These are phyloP conservation scores for Omphalotus guepiniiformis DNA, from an alignment of 768 basidiomycete species.

Conservation along the genomic window DNA sequence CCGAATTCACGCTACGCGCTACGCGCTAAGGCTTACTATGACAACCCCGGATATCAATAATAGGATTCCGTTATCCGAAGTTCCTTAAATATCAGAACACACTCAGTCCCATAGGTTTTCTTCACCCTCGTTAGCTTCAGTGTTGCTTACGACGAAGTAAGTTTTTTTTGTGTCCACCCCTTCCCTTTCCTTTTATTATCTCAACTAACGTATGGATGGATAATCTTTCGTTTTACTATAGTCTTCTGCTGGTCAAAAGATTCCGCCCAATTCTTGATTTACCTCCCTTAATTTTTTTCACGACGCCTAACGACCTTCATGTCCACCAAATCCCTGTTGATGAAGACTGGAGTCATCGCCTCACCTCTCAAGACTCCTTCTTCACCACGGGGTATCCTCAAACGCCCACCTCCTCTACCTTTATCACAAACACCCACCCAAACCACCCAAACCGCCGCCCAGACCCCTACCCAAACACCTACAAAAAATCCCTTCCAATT, in stretches of 20 bases:
- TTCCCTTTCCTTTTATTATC: not conserved
- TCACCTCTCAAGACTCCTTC: constrained; percentile 6
- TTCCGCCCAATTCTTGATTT: not conserved
- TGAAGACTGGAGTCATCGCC: not conserved
- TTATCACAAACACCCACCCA: constrained; percentile 1
- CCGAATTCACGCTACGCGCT: too few relatives aligned
- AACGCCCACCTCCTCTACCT: constrained; percentile 7
- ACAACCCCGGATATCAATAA: too few relatives aligned
- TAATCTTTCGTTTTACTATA: not conserved
- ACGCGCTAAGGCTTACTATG: too few relatives aligned
- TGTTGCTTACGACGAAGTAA: constrained; percentile 8
- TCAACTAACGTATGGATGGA: not conserved
- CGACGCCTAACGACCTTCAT: constrained; percentile 7
- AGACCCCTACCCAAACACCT: too few relatives aligned
- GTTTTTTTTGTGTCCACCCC: too few relatives aligned
- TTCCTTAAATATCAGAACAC: too few relatives aligned
- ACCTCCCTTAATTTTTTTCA: not conserved
- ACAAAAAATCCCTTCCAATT: constrained; percentile 1
- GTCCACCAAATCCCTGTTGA: constrained; percentile 7
- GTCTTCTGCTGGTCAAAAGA: constrained; percentile 8
- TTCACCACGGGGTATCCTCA: constrained; percentile 4
- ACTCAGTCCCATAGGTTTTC: too few relatives aligned
- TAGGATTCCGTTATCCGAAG: too few relatives aligned
- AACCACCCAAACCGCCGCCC: not conserved
- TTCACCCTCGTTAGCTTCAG: constrained; percentile 2